phyloP scores from a whole-genome alignment of 345 rosid species.

The Microthlaspi erraticum region DNA sequence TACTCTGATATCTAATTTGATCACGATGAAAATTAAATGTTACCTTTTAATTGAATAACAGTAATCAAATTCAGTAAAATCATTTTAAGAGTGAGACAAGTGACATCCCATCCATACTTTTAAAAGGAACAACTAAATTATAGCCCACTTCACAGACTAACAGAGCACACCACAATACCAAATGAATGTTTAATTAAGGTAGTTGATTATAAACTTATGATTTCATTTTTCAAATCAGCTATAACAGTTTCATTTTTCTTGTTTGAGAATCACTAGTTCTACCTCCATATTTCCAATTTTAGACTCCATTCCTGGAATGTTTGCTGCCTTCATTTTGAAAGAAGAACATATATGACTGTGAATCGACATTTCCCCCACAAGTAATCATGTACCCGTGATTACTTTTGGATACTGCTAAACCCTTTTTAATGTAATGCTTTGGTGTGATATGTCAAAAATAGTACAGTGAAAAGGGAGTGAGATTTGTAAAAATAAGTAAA shows the following conservation, averaged over 20 bases:
- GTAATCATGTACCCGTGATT: background rate
- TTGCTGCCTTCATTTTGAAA: background rate
- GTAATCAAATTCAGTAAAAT: conserved; percentile 7
- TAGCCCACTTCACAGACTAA: background rate
- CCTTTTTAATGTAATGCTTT: background rate
- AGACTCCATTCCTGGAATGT: background rate
- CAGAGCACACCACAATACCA: background rate
- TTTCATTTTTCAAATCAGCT: background rate
- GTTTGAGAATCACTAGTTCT: background rate
- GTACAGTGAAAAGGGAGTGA: background rate
- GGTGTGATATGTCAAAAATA: background rate
- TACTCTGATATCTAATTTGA: background rate
- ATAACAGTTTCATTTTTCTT: background rate
- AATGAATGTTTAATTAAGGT: background rate
- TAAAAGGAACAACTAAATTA: background rate
- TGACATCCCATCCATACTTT: conserved; percentile 26
- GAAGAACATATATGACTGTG: background rate
- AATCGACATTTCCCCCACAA: background rate
- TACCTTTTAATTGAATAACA: conserved; percentile 8
- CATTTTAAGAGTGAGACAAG: conserved; percentile 20
- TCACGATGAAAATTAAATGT: conserved; percentile 8
- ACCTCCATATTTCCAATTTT: background rate
- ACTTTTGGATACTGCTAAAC: background rate
- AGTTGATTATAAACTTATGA: background rate
- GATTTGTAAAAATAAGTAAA: background rate